Base-by-base conservation (phyloP, 2,329 filamentous ascomycete species). In the Fusarium palustre region DNA sequence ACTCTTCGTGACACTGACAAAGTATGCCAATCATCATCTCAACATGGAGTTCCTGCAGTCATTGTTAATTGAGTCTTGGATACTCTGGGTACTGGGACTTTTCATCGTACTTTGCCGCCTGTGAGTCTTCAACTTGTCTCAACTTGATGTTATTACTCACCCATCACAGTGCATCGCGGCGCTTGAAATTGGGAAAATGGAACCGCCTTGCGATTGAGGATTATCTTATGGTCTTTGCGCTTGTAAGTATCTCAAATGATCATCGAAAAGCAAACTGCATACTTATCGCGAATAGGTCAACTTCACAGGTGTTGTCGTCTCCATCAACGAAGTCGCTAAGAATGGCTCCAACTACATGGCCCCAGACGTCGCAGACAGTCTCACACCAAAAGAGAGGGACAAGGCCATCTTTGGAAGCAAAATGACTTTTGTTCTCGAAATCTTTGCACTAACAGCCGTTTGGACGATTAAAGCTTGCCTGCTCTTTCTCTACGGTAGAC, bases 401-500 rank as follows among this genome's bases (percentile, higher is more conserved):
- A 66, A 73, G 30, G 82, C 84, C 16, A 76, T 85, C 7, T 82
- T 79, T 49, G 86, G 86, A n/a, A 86, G 84, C 70, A 86, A 86
- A 68, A 81, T 86, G 71, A 83, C 86, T 2, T 77, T 88, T 55
- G 83, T 84, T 1, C 81, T 84, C 16, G 86, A 88, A 66, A 81
- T 87, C 59, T 85, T 83, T 70, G 85, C 85, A 67, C 78, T 86
- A 41, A 76, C 81, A 2, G 83, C 81, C 2, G 80, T 84, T 6
- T 88, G 86, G 86, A 77, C 83, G 0, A 78, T 86, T 69, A 88
- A 88, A 68, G 80, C 80, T 1, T 87, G 85, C 50, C 72, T 88
- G 16, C 71, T 88, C 16, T 76, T 87, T 15, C 77, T 88, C 45
- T 88, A 88, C 33, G 79, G 79, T 7, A 79, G 87, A 22, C 80